Conservation (phyloP, 108 stramenopile genomes). For the Seminavis robusta region DNA sequence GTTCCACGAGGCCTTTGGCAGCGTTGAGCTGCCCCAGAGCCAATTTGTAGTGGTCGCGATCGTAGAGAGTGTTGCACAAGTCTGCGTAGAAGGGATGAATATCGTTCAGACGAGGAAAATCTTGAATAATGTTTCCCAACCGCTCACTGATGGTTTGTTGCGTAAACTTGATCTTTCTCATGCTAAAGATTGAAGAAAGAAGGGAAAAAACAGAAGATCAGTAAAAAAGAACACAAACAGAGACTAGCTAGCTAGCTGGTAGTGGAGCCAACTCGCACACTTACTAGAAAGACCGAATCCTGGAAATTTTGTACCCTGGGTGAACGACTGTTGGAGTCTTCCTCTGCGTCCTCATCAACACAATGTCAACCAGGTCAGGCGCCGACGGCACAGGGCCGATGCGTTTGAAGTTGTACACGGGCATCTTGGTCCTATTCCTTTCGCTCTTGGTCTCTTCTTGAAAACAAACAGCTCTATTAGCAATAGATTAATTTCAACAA, state of each 20-base stretch:
- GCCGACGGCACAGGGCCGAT: constrained; percentile 96
- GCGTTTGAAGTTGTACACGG: constrained; percentile 98
- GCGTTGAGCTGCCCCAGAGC: constrained; percentile 98
- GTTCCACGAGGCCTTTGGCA: constrained; percentile 88
- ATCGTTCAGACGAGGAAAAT: constrained; percentile 98
- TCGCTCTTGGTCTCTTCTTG: no score
- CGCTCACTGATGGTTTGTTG: constrained; percentile 95
- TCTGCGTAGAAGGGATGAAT: constrained; percentile 99
- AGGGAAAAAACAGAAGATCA: not conserved
- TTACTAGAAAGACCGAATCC: constrained; percentile 96
- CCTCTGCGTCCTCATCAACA: constrained; percentile 93
- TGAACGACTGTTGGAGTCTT: constrained; percentile 98
- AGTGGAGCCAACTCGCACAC: constrained; percentile 16
- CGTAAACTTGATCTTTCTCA: constrained; percentile 99
- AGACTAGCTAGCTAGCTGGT: not conserved
- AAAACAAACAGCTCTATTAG: no score
- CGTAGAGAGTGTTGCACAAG: constrained; percentile 98
- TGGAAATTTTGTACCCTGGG: constrained; percentile 97
- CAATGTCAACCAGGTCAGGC: constrained; percentile 95
- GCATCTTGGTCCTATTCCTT: constrained; percentile 86
- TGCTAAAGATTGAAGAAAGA: constrained; percentile 40
- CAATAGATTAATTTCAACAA: no score
- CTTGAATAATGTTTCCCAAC: constrained; percentile 85
- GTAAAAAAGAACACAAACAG: not conserved
- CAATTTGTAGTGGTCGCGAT: constrained; percentile 99